Conservation (phyloP, 495 filamentous ascomycete genomes). For the Daldinia childiae region DNA sequence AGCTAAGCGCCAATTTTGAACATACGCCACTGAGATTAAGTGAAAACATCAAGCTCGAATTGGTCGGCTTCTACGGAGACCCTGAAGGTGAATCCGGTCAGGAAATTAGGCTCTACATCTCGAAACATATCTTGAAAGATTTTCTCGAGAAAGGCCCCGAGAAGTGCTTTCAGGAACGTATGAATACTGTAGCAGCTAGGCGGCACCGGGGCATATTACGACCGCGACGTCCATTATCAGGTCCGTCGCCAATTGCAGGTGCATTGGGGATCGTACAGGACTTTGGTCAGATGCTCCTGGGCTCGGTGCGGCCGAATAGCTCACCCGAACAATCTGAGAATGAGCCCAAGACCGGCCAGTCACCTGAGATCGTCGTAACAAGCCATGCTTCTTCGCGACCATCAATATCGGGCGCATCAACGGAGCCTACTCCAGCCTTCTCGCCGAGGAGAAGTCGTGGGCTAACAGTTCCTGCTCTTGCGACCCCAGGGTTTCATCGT, state of each 20-base stretch:
- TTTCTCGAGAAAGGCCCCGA: conserved; percentile 59
- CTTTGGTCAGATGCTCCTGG: conserved; percentile 36
- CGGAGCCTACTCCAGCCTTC: conserved; percentile 33
- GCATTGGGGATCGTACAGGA: conserved; percentile 39
- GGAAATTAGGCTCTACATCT: conserved; percentile 64
- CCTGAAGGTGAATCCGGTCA: conserved; percentile 54
- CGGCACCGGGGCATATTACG: conserved; percentile 9
- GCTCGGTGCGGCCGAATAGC: conserved; percentile 25
- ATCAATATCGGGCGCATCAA: conserved; percentile 30
- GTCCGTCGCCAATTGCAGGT: conserved; percentile 21
- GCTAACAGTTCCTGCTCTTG: conserved; percentile 44
- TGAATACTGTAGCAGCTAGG: conserved; percentile 47
- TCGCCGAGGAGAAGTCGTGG: conserved; percentile 34
- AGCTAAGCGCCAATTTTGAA: conserved; percentile 48
- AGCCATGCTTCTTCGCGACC: conserved; percentile 39
- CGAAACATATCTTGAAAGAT: conserved; percentile 58
- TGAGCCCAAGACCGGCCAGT: conserved; percentile 20
- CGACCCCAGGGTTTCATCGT: conserved; percentile 37
- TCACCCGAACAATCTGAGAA: conserved; percentile 5
- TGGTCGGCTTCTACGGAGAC: conserved; percentile 71
- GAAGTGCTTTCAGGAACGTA: conserved; percentile 51
- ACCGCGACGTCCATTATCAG: conserved; percentile 21
- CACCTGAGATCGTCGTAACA: conserved; percentile 53
- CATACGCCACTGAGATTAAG: conserved; percentile 60
- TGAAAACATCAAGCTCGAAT: conserved; percentile 64